Conservation (phyloP, 2,329 filamentous ascomycete species). For the Fusarium sarcochroum region DNA sequence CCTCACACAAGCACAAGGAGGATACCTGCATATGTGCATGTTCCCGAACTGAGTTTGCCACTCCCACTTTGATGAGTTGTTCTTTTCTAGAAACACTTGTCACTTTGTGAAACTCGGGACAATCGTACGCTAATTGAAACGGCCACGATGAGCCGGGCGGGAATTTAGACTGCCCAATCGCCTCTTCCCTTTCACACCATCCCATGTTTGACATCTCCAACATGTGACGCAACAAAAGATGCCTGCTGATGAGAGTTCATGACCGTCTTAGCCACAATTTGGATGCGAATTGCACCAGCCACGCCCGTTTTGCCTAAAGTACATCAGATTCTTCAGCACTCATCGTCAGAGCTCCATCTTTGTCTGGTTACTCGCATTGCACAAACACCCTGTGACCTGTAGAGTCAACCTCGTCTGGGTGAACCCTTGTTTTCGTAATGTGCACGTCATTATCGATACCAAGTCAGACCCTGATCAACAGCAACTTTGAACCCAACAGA, state of each 20-base stretch:
- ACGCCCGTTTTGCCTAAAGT: constrained; percentile 7
- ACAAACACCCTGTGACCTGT: background rate
- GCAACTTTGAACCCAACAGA: background rate
- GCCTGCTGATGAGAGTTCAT: constrained; percentile 38
- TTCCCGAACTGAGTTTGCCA: constrained; percentile 28
- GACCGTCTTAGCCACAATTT: constrained; percentile 25
- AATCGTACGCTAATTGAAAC: background rate
- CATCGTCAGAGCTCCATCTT: background rate
- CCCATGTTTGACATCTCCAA: constrained; percentile 6
- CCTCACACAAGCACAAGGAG: background rate
- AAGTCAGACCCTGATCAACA: background rate
- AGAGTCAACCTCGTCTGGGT: background rate
- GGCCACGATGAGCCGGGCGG: constrained; percentile 22
- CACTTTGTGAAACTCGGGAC: constrained; percentile 18
- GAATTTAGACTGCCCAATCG: constrained; percentile 20
- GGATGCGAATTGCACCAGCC: constrained; percentile 6
- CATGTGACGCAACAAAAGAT: constrained; percentile 36
- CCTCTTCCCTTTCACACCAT: constrained; percentile 13
- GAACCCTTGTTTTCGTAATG: constrained; percentile 1
- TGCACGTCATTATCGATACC: constrained; percentile 1
- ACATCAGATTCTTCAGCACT: background rate
- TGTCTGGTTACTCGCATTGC: background rate
- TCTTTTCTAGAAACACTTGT: constrained; percentile 33
- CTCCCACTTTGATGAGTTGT: constrained; percentile 35
- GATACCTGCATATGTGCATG: constrained; percentile 18